Evolutionary conservation across 1,139 yeast species (phyloP).

Genomic region (Scheffersomyces lignicola): DNA sequence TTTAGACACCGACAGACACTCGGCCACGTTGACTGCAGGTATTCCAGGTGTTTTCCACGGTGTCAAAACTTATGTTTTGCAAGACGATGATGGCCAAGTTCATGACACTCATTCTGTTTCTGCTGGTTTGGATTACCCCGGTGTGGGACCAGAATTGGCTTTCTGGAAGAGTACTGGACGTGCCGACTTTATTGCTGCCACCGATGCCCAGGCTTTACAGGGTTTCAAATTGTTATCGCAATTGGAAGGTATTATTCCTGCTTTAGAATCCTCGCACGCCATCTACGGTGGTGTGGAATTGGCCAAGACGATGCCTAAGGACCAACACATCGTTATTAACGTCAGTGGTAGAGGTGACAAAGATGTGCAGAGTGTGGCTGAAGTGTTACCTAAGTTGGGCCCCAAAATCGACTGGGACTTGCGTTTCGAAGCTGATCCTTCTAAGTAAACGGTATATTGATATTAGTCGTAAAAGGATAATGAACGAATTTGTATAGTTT

Average conservation of each 20-base stretch:
- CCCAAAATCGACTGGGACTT: constrained; percentile 94
- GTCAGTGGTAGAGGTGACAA: constrained; percentile 99
- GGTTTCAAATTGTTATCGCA: constrained; percentile 90
- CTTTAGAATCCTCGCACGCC: constrained; percentile 96
- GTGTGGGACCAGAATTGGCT: constrained; percentile 98
- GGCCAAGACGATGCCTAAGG: constrained; percentile 81
- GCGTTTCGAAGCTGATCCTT: constrained; percentile 68
- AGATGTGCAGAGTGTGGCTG: constrained; percentile 98
- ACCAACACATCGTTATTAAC: constrained; percentile 80
- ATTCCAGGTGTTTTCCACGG: constrained; percentile 98
- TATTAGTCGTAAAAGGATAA: not conserved
- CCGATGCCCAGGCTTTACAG: constrained; percentile 83
- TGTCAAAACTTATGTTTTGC: constrained; percentile 89
- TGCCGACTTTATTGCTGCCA: constrained; percentile 87
- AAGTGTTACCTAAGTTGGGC: constrained; percentile 84
- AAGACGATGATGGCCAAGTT: constrained; percentile 90
- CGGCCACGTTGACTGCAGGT: constrained; percentile 93
- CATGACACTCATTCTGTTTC: constrained; percentile 97
- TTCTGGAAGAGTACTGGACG: constrained; percentile 94
- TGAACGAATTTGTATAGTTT: constrained; percentile 1
- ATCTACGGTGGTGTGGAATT: constrained; percentile 85
- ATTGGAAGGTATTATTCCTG: constrained; percentile 97
- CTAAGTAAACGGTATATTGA: constrained; percentile 22
- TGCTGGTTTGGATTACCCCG: constrained; percentile 98
- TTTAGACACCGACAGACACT: constrained; percentile 77